phyloP scores from a whole-genome alignment of 106 monocot genomes.

The Phalaenopsis aphrodite region DNA sequence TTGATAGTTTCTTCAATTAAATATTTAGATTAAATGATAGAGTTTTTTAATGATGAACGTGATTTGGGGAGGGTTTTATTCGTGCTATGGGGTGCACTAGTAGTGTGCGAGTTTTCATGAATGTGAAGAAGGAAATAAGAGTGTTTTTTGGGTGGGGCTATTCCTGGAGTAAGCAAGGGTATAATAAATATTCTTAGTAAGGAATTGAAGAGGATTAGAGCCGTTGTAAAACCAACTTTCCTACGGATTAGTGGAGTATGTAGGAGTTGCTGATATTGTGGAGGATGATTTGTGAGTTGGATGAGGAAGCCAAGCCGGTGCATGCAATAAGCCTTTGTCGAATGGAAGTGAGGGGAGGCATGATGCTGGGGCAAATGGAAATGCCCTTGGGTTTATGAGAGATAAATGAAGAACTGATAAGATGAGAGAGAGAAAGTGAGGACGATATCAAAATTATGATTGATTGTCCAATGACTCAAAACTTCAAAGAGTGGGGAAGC shows the following conservation, averaged over 20 bases:
- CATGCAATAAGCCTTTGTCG: not conserved
- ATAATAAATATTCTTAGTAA: no score
- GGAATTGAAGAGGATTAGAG: not conserved
- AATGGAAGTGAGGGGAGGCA: not conserved
- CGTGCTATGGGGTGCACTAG: no score
- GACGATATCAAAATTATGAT: not conserved
- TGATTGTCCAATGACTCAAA: not conserved
- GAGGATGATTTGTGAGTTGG: not conserved
- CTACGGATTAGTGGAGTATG: not conserved
- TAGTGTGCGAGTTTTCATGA: no score
- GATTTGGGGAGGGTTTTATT: no score
- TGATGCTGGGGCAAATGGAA: not conserved
- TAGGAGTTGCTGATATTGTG: not conserved
- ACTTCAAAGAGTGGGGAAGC: not conserved
- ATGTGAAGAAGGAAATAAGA: no score
- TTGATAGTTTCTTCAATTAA: no score
- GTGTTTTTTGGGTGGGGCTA: not conserved
- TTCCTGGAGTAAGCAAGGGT: not conserved
- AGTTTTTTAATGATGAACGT: no score
- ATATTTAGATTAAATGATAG: no score
- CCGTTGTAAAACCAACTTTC: not conserved
- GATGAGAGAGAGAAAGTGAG: not conserved
- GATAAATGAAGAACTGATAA: not conserved
- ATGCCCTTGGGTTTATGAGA: not conserved
- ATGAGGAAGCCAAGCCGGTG: not conserved